Conservation (phyloP, 345 rosid genomes). For the Salix viminalis region DNA sequence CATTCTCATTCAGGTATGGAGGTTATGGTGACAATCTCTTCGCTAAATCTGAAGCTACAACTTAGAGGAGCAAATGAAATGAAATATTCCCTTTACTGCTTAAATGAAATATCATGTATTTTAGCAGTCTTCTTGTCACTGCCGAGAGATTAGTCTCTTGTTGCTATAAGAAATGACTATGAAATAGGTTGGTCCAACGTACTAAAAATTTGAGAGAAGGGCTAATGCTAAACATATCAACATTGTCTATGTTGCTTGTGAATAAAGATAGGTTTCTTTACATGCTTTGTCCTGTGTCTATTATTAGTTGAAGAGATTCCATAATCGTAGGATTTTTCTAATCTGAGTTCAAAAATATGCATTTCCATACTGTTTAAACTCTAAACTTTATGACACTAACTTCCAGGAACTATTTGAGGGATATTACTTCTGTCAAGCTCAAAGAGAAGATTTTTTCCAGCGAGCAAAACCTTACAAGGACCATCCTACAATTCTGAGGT, state of each 20-base stretch:
- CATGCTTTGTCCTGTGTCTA: background rate
- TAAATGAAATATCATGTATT: background rate
- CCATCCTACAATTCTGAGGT: conserved; percentile 81
- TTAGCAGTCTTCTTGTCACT: background rate
- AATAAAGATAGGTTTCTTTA: background rate
- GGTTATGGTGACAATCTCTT: background rate
- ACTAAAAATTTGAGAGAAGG: background rate
- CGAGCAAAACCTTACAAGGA: conserved; percentile 77
- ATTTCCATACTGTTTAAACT: background rate
- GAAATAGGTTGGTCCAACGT: background rate
- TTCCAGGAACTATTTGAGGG: conserved; percentile 91
- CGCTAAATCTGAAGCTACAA: background rate
- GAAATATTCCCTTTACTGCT: background rate
- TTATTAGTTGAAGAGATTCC: too few relatives aligned
- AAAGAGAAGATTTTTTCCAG: conserved; percentile 72
- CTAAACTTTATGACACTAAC: conserved; percentile 1
- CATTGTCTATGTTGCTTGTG: background rate
- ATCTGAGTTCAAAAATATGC: background rate
- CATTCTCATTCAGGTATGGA: conserved; percentile 77
- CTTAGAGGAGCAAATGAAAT: background rate
- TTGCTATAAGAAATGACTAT: background rate
- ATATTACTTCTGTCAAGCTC: conserved; percentile 96
- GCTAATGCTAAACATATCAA: background rate
- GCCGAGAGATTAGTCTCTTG: background rate
- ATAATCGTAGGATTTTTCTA: too few relatives aligned